Base-by-base conservation (phyloP, 805 yeast species). In the Saccharomycopsis malanga region DNA sequence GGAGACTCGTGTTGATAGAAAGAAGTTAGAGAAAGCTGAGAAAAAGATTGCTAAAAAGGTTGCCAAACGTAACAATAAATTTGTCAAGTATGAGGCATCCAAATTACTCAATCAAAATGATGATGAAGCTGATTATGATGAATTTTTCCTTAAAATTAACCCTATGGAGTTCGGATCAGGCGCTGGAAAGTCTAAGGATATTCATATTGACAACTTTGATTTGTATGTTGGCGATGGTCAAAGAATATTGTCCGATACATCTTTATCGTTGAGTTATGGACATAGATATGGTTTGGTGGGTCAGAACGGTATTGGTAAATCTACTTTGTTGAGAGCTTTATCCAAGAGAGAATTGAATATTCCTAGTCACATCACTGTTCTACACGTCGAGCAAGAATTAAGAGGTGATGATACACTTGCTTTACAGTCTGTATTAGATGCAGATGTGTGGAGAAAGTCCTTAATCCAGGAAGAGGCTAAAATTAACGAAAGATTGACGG, bases 221-320 rank as follows among this genome's bases (percentile, higher is more conserved):
- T 71, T 93, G 50, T 88, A 88, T 60, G 97, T 93, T 51, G 98
- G 98, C 51, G 94, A 86, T 49, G 98, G 97, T 53, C 83, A 85
- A 65, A 79, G 98, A 67, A 91, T 93, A 46, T 73, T 93, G 54
- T 79, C 91, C 38, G 94, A 89, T 63, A 83, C 98, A 23, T 75
- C 88, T 21, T 76, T 93, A 55, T 81, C 96, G 1, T 74, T 93
- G 54, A 81, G 96, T 24, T 82, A 82, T 62, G 98, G 98, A 46
- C 87, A 85, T 64, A 79, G 98, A 63, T 93, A 93, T 58, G 99
- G 98, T 78, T 69, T 93, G 45, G 96, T 93, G 38, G 99, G 99
- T 66, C 95, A 89, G 63, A 93, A 93, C 70, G 99, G 99, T 91
- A 89, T 93, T 57, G 99, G 99, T 81, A 93, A 93, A 65, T 89